Conservation (phyloP, 441 rosid species). For the Pelargonium myrrhifolium region DNA sequence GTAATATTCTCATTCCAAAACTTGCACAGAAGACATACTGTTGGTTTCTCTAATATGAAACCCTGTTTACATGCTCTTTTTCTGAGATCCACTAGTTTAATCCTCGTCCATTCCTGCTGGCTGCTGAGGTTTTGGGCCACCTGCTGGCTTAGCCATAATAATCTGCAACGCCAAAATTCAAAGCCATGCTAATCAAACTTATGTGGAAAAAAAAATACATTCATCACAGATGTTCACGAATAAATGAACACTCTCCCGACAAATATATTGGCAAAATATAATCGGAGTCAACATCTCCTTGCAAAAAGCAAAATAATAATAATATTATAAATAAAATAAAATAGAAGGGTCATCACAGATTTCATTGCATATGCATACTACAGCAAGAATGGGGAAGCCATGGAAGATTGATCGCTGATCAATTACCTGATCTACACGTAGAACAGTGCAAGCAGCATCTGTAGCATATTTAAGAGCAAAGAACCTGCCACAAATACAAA, state of each 20-base stretch:
- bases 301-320: too few species aligned
- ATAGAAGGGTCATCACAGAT: too few species aligned
- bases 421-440: slow-evolving; percentile 93
- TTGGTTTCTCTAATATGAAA: not conserved
- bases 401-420: not conserved
- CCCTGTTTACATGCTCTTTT: not conserved
- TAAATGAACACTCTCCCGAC: not conserved
- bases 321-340: too few species aligned
- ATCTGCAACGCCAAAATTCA: slow-evolving; percentile 52
- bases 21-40: not conserved
- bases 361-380: too few species aligned
- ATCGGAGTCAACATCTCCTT: not conserved
- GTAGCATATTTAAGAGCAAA: slow-evolving; percentile 93
- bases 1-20: slow-evolving; percentile 1
- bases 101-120: slow-evolving; percentile 87
- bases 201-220: not conserved
- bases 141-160: slow-evolving; percentile 98
- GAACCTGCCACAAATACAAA: slow-evolving; percentile 39
- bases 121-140: slow-evolving; percentile 89
- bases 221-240: not conserved
- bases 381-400: too few species aligned
- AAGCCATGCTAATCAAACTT: slow-evolving; percentile 9
- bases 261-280: not conserved
- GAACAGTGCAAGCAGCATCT: slow-evolving; percentile 95
- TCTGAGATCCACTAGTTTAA: slow-evolving; percentile 23